Base-by-base conservation (phyloP, 805 yeast species). In the Monosporozyma unispora region DNA sequence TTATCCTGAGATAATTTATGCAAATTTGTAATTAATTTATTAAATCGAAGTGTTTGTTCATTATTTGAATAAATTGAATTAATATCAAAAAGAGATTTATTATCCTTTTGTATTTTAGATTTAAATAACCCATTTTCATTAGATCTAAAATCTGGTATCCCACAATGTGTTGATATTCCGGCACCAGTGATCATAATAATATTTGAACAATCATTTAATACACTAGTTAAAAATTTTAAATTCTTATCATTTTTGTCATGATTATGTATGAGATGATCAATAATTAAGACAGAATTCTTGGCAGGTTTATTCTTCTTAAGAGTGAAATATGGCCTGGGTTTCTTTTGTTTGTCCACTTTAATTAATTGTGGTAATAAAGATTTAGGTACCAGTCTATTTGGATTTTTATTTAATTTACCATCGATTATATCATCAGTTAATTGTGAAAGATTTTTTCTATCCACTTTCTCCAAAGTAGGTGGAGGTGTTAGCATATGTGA, bases 131-230 rank as follows among this genome's bases (percentile, higher is more conserved):
- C 72, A 1, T 96, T 96, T 52, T 80, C 70, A 1, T 87, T 77
- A 7, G 95, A 84, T 61, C 96, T 70, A 61, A 88, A 84, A 58
- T 84, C 93, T 3, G 96, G 96, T 38, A 88, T 89, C 4, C 96
- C 96, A 0, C 95, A 87, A 27, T 85, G 84, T 48, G 90, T 93
- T 11, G 96, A 87, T 18, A 87, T 79, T 2, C 96, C 96, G 16
- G 97, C 97, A 10, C 97, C 97, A 0, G 90, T 79, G 27, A 89
- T 74, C 27, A 83, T 77, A 2, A 87, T 74, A 28, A 82, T 70
- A 53, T 76, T 75, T 54, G 74, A 78, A 28, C 90, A 73, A 55
- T 82, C 72, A 31, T 62, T 64, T 22, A 82, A 60, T 0, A 80
- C 78, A 61, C 78, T 76, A 48, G 73, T 74, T 23, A 82, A 57